phyloP scores from a whole-genome alignment of 352 stramenopile genomes.

The Phytophthora megakarya region DNA sequence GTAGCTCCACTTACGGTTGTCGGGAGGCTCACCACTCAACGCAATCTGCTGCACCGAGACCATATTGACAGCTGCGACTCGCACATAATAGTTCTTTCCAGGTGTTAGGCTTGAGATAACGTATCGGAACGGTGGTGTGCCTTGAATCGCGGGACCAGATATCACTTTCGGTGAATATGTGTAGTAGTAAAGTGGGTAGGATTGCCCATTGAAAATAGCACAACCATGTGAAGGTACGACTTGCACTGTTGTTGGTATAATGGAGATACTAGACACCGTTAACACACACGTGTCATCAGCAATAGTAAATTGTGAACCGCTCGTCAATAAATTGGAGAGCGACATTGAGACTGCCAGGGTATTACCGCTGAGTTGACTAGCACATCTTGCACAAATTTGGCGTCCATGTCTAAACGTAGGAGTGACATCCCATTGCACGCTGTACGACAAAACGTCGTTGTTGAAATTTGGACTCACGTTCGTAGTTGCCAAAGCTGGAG shows the following conservation, averaged over 20 bases:
- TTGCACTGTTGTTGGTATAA: slow-evolving; percentile 25
- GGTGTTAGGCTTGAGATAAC: slow-evolving; percentile 73
- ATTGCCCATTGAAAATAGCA: slow-evolving; percentile 47
- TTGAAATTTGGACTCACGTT: slow-evolving; percentile 74
- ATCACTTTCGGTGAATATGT: slow-evolving; percentile 55
- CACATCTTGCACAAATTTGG: slow-evolving; percentile 54
- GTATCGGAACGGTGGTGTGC: slow-evolving; percentile 82
- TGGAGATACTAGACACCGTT: slow-evolving; percentile 21
- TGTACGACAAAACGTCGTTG: slow-evolving; percentile 88
- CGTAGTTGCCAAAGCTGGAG: slow-evolving; percentile 56
- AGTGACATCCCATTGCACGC: slow-evolving; percentile 88
- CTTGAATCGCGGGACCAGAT: slow-evolving; percentile 62
- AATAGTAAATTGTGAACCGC: slow-evolving; percentile 56
- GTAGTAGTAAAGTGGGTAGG: slow-evolving; percentile 70
- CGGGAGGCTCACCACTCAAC: slow-evolving; percentile 67
- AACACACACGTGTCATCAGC: slow-evolving; percentile 57
- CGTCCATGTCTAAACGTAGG: slow-evolving; percentile 72
- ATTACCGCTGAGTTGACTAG: slow-evolving; percentile 43
- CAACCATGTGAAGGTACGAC: slow-evolving; percentile 38
- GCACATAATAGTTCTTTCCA: slow-evolving; percentile 89
- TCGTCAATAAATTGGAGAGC: slow-evolving; percentile 20
- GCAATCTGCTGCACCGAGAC: slow-evolving; percentile 88
- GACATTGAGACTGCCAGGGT: slow-evolving; percentile 40
- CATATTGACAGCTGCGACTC: slow-evolving; percentile 91
- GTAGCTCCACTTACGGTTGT: slow-evolving; percentile 94